Conservation (phyloP, 2,329 filamentous ascomycete genomes). For the Paecilomyces variotii region DNA sequence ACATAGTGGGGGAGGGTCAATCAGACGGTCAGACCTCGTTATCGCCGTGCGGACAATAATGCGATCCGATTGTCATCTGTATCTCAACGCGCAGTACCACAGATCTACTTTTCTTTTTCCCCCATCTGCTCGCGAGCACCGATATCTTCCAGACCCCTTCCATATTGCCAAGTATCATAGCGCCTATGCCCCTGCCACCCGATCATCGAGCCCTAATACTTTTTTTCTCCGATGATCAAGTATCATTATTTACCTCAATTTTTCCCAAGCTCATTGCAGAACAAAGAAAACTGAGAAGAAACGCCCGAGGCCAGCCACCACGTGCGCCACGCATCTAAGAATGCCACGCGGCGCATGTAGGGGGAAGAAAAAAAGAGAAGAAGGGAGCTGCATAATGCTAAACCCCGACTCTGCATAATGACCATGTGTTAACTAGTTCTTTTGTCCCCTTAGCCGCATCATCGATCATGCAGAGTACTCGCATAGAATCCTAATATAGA, state of each 20-base stretch:
- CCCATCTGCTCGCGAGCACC: background rate
- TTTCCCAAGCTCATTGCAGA: background rate
- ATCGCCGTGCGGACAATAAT: background rate
- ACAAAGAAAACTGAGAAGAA: background rate
- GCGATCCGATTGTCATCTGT: background rate
- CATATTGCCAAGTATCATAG: background rate
- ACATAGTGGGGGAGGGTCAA: background rate
- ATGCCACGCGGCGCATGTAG: background rate
- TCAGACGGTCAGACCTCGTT: background rate
- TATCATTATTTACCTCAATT: background rate
- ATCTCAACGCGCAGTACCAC: background rate
- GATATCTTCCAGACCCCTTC: background rate
- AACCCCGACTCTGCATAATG: background rate
- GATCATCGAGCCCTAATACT: background rate
- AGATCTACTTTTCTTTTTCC: background rate
- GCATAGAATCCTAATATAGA: background rate
- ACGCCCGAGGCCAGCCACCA: background rate
- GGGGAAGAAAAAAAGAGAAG: background rate
- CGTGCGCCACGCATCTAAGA: background rate
- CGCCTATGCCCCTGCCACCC: background rate
- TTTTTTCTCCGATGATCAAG: background rate
- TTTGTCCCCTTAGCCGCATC: background rate
- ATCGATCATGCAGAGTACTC: background rate
- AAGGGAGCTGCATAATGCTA: background rate
- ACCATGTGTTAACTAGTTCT: background rate